Base-by-base conservation (phyloP, 352 stramenopile genomes). In the Sclerospora graminicola region DNA sequence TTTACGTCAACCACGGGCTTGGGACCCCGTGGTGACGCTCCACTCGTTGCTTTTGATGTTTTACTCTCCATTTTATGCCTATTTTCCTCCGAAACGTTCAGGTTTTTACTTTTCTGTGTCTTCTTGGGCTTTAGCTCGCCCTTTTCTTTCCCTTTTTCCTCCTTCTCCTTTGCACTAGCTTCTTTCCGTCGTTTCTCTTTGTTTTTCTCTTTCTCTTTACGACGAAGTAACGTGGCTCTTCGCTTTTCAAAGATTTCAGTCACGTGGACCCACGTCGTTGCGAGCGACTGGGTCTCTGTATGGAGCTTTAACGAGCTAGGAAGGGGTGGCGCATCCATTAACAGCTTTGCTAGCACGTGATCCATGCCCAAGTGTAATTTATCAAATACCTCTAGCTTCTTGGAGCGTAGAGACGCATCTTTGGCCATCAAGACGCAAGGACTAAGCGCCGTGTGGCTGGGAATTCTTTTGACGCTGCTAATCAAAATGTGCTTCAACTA, bases 341-440 rank as follows among this genome's bases (percentile, higher is more conserved):
- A 29, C 15, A 63, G 41, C 34, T 66, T 56, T 21, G 57, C 54
- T 44, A 60, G 23, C 21, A 80, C 60, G 39, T 82, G 69, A 45
- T 85, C 73, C 63, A 85, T 45, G 7, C 57, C 54, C 31, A 69
- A 23, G 43, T 73, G 54, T 41, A 83, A 45, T 31, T 60, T 66
- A 15, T 33, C 46, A 45, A 76, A 83, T 6, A 73, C 31, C 14
- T 69, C 51, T 31, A 53, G 18, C 28, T 51, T 19, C 39, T 57
- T 65, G 20, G 45, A 38, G 23, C 47, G 53, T 31, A 28, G 24
- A 16, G 41, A 21, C 11, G 19, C 21, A 39, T 54, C 38, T 29
- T 42, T 28, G 26, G 47, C 37, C 53, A 61, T 61, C 30, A 30
- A 7, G 6, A 21, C 20, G 14, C 21, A 18, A 18, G 41, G 41